Base-by-base conservation (phyloP, 139 green algal genomes). In the Deuterostichococcus epilithicus region DNA sequence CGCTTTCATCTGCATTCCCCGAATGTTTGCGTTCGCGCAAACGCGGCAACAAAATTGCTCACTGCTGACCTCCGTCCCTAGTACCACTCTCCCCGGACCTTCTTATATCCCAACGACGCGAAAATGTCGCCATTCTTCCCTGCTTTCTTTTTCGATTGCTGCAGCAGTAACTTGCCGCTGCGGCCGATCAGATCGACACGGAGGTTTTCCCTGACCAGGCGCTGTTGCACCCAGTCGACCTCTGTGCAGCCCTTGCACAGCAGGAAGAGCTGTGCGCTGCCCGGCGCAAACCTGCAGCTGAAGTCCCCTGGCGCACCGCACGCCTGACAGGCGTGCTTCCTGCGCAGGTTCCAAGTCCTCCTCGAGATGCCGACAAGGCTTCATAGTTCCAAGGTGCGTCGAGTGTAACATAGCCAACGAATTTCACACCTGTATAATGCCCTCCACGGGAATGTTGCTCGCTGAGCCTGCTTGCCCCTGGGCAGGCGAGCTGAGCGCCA, bases 231-330 rank as follows among this genome's bases (percentile, higher is more conserved):
- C 65, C 65, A 70, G 20, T n/a, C n/a, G 25, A 70, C 28, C 20
- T n/a, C 65, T 70, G 65, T 70, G 65, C 65, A 70, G n/a, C 65
- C 35, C 26, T 33, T 70, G 65, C 65, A 70, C 15, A 70, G 34
- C 25, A 70, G 4, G 65, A 38, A 33, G n/a, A 70, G n/a, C 23
- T 20, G 25, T 2, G 34, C n/a, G 18, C 25, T 20, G 65, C 26
- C 28, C 13, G 35, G 15, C 65, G 23, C n/a, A n/a, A n/a, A 30
- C 65, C 65, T 30, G n/a, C 34, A 33, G 35, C 15, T n/a, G 65
- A 70, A 70, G n/a, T 70, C 65, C 25, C 65, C 65, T 38, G 28
- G 25, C 23, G 20, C 18, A 15, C 65, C 65, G 28, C 65, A 70
- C 1, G 65, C 65, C 13, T 38, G 34, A 30, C 65, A 70, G 25